Base-by-base conservation (phyloP, 106 monocot genomes). In the Cymbidium sinense region DNA sequence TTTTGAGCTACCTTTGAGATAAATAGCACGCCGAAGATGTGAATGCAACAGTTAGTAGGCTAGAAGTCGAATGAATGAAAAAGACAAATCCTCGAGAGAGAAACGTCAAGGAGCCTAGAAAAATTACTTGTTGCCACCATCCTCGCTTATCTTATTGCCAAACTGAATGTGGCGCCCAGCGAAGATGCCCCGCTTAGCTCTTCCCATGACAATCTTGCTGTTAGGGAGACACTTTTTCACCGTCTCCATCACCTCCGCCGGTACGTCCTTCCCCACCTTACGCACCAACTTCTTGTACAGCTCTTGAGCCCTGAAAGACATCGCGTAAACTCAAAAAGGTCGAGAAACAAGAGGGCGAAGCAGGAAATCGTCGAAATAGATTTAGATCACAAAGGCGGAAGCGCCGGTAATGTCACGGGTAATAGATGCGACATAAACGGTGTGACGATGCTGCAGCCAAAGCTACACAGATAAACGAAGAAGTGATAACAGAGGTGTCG, bases 91-190 rank as follows among this genome's bases (percentile, higher is more conserved):
- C 67, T 31, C 3, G 67, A 33, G 4, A 67, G 67, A 33, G 33
- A 67, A 13, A 17, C n/a, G 31, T 1, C 15, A 31, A 67, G 33
- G 1, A 47, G 25, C 10, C 7, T 62, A 25, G 61, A 37, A 21
- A 35, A 78, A 5, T 55, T 88, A 95, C 95, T 95, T 95, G 95
- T 95, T 95, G 39, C 92, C 92, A 13, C 95, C 93, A 55, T 90
- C 90, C 50, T 92, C 90, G 80, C 90, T 86, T 79, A 95, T 80
- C 77, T 90, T 77, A 79, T 95, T 95, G 36, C 95, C 95, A 85
- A 95, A 93, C 82, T 92, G 95, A 82, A 95, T 95, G 79, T 95
- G 95, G 12, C 88, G 84, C 10, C 95, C 95, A 34, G 95, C 95
- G 80, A 81, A 95, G 85, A 95, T 87, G 2, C 95, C 95, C 28